Evolutionary conservation across 345 rosid species (phyloP), one percentile per base, ranked within the genome.

Genomic region (Noccaea caerulescens): DNA sequence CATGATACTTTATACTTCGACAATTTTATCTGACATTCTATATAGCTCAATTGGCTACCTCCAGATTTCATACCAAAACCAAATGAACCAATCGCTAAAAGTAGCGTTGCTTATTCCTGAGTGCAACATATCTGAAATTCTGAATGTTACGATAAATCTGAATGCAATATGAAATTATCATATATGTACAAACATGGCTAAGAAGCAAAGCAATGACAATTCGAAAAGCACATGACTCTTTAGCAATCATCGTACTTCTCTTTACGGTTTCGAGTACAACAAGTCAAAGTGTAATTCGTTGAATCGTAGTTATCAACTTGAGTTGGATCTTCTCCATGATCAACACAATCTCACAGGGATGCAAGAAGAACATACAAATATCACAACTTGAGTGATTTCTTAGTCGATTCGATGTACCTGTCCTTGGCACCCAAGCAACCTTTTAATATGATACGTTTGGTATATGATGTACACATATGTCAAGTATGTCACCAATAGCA

Each of bases 371-470:
- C 30, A 27, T 27, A 27, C 3, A 3, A 27, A 27, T 27, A 27
- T 27, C 30, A 27, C 30, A 27, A 27, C 30, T 27, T 27, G 14
- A 76, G 66, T 30, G 18, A 56, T 42, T 57, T 63, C 71, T 49
- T 69, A 33, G 98, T 85, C 55, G 87, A 80, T 62, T 75, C 79
- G 61, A 89, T 59, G 76, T 81, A 82, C 61, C 68, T 84, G 76
- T 89, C 80, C 14, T 80, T 75, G 3, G 79, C 47, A 61, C 75
- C 76, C 75, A 86, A 61, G 68, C 87, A 83, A 58, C 10, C 46
- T 72, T 77, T 76, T 41, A 25, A 32, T 45, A 41, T 50, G 45
- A 32, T 58, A 58, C n/a, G n/a, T 65, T 14, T 66, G 46, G 38
- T 45, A 56, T 16, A 55, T 23, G 47, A 44, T 34, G 30, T 37